phyloP scores from a whole-genome alignment of 2,329 filamentous ascomycete genomes.

The Sporothrix brunneoviolacea region DNA sequence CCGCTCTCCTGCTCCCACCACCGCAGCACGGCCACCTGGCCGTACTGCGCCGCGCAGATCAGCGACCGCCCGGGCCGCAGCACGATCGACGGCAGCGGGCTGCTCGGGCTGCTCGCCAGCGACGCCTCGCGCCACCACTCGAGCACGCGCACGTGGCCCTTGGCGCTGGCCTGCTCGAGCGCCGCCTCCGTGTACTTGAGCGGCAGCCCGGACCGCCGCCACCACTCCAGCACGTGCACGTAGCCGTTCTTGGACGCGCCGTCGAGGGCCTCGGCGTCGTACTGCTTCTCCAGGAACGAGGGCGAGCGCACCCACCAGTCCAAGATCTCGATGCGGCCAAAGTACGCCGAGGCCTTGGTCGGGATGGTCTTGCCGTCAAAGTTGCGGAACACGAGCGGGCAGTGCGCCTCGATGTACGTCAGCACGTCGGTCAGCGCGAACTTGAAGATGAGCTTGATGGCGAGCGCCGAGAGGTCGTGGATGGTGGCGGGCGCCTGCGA shows the following conservation, averaged over 20 bases:
- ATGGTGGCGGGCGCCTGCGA: constrained; percentile 64
- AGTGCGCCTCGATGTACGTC: constrained; percentile 56
- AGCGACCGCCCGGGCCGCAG: constrained; percentile 81
- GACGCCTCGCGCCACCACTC: constrained; percentile 86
- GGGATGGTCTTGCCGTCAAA: constrained; percentile 81
- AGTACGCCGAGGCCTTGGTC: constrained; percentile 81
- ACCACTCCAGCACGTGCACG: constrained; percentile 85
- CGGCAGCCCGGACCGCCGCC: constrained; percentile 65
- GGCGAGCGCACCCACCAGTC: constrained; percentile 86
- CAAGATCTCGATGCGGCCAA: constrained; percentile 74
- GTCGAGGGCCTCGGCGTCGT: constrained; percentile 78
- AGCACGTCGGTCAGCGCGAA: constrained; percentile 79
- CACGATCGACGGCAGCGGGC: constrained; percentile 38
- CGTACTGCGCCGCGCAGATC: constrained; percentile 75
- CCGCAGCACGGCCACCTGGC: constrained; percentile 66
- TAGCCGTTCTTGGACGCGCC: constrained; percentile 82
- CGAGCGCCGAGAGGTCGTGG: constrained; percentile 66
- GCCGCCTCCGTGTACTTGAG: constrained; percentile 82
- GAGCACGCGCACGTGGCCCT: constrained; percentile 77
- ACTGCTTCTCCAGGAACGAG: constrained; percentile 78
- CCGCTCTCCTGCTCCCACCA: constrained; percentile 88
- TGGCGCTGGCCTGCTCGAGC: constrained; percentile 78
- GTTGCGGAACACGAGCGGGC: constrained; percentile 70
- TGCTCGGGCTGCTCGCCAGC: constrained; percentile 1
- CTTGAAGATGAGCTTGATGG: constrained; percentile 84